Conservation (phyloP, 768 basidiomycete species). For the Leccinum ochraceum region DNA sequence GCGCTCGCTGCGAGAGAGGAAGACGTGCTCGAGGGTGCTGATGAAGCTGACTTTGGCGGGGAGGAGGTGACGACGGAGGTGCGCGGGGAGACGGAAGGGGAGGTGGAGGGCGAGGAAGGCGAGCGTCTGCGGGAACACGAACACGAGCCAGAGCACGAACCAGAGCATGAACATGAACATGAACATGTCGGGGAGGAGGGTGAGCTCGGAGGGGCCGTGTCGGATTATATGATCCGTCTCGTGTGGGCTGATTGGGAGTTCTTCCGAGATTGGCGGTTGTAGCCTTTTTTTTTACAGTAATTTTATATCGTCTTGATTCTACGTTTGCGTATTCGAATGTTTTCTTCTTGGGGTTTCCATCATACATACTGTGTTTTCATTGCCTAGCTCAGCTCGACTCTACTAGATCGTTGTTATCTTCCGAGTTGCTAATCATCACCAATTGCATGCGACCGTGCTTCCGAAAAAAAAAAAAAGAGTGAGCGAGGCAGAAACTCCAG, state of each 20-base stretch:
- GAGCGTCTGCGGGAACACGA: constrained; percentile 25
- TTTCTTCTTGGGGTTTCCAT: not conserved
- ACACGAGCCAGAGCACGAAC: too few relatives aligned
- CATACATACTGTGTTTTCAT: not conserved
- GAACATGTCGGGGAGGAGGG: constrained; percentile 40
- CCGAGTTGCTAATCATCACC: constrained; percentile 7
- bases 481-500: too few relatives aligned
- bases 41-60: constrained; percentile 77
- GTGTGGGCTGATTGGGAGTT: constrained; percentile 64
- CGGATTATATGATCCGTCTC: constrained; percentile 82
- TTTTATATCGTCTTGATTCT: not conserved
- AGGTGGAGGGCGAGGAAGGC: constrained; percentile 38
- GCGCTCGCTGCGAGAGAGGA: constrained; percentile 74
- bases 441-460: not conserved
- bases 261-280: constrained; percentile 74
- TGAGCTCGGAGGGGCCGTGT: constrained; percentile 66
- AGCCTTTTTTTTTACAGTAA: constrained; percentile 6
- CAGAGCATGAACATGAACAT: constrained; percentile 17
- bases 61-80: constrained; percentile 34
- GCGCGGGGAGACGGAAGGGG: constrained; percentile 36
- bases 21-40: constrained; percentile 70
- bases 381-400: not conserved
- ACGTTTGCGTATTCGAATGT: not conserved
- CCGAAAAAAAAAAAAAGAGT: too few relatives aligned
- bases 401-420: not conserved